Base-by-base conservation (phyloP, 768 basidiomycete genomes). In the Phaffia tasmanica region DNA sequence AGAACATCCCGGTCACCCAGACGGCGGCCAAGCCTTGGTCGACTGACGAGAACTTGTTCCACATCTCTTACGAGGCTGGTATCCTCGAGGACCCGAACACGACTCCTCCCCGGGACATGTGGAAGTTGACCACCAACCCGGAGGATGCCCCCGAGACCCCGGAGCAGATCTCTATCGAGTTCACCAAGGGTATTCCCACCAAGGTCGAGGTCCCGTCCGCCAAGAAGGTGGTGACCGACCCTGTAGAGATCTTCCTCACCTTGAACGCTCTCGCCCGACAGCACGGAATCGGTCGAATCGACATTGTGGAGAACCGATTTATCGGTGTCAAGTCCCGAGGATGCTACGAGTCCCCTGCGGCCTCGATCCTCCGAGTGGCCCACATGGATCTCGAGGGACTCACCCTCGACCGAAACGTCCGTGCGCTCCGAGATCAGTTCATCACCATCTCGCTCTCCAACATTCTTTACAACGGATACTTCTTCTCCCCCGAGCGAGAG, bases 231-330 rank as follows among this genome's bases (percentile, higher is more conserved):
- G 81, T 88, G 80, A 90, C 89, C n/a, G 93, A 97, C 76, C 78
- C 85, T 25, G 95, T 99, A 62, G 92, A 95, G 11, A 86, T 99
- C 74, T 98, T 98, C 85, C 78, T 87, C 70, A 82, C 81, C 5
- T 84, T 99, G 73, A 99, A 99, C 80, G 80, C 87, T 1, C 85
- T 97, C 69, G 95, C 87, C 47, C 82, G 94, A 71, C 89, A 88
- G 75, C 94, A 99, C 78, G 95, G 93, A 71, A 83, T 99, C 70
- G 94, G 95, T 32, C 85, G 95, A 68, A 88, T 97, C 79, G 95
- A 99, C 77, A 98, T 99, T 73, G 95, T 99, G 74, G 94, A 99
- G 81, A 99, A 99, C 81, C 84, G 95, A 63, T 99, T 95, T 81
- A 97, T 98, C 76, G 95, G 95, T 65, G 95, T 99, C 75, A 99